Evolutionary conservation across 768 basidiomycete species (phyloP).

Genomic region (Tricholoma saponaceum): DNA sequence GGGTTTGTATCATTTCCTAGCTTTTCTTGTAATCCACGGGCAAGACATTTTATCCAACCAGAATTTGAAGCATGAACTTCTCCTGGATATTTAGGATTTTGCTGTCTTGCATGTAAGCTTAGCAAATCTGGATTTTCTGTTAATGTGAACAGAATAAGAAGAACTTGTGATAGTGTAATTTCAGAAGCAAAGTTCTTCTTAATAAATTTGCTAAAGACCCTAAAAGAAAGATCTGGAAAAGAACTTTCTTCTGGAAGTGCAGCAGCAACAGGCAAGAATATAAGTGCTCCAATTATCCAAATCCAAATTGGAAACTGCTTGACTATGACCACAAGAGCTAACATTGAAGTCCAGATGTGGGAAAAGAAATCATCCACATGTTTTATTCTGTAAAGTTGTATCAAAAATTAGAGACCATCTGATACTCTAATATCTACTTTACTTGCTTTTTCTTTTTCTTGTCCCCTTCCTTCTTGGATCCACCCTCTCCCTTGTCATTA

Average conservation of each 20-base stretch:
- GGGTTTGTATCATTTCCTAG: neutral
- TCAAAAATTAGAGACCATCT: too few species aligned
- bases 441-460: neutral
- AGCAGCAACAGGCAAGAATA: neutral
- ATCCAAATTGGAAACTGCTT: neutral
- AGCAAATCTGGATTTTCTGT: slow-evolving; percentile 10
- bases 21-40: slow-evolving; percentile 1
- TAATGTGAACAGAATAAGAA: slow-evolving; percentile 10
- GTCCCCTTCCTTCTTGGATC: neutral
- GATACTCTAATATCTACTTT: neutral
- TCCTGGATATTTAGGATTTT: slow-evolving; percentile 1
- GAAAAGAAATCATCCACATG: too few species aligned
- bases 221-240: neutral
- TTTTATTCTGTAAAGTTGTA: too few species aligned
- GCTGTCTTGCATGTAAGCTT: slow-evolving; percentile 12
- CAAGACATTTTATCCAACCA: slow-evolving; percentile 13
- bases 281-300: neutral
- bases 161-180: slow-evolving; percentile 1
- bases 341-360: too few species aligned
- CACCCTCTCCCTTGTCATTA: neutral
- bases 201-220: neutral
- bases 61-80: neutral
- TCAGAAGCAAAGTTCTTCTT: neutral
- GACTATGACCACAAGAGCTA: too few species aligned
- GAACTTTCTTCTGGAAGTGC: neutral